Base-by-base conservation (phyloP, 257 asterid species). In the Nicotiana undulata region DNA sequence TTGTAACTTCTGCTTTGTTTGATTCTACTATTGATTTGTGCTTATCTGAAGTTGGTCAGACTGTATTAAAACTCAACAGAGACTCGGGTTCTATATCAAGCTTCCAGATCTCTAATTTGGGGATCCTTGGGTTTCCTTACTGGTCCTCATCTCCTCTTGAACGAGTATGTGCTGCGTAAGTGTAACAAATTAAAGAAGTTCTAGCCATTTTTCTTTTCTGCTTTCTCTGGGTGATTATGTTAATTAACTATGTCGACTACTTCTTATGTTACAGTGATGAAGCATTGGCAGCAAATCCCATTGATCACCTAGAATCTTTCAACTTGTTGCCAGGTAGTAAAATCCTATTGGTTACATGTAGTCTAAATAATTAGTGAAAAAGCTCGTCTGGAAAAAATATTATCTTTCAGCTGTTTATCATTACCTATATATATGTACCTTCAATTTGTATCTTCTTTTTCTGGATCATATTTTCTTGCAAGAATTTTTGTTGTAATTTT, bases 101-200 rank as follows among this genome's bases (percentile, higher is more conserved):
- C 88, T 88, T 91, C 76, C 90, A 75, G 32, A 88, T 91, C 74
- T 92, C 97, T 63, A 93, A 93, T 84, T 93, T 95, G 72, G 93
- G 91, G 52, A 56, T 81, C 85, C 92, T 95, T 83, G 99, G 99
- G 80, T 90, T 95, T 84, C 98, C 99, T 76, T 93, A 90, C 85
- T 95, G 99, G 99, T 85, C 91, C n/a, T 68, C 89, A 63, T 85
- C 81, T 80, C 87, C 97, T 82, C 85, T 91, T 79, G 99, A 93
- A 85, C 83, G 85, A 74, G 94, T 90, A 61, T 92, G 83, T 83
- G 77, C 94, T 56, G 76, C 32, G 99, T 93, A 87, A 89, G 96
- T 86, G 76, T 46, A 32, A 34, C 66, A 11, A 9, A 29, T 79
- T 53, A 56, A 65, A 74, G 44, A 79, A 26, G 17, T 60, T 74